Evolutionary conservation across 78 protist genomes (phyloP), one percentile per base, ranked within the genome.

Genomic region (slime mould (Dictyostelium discoideum)): DNA sequence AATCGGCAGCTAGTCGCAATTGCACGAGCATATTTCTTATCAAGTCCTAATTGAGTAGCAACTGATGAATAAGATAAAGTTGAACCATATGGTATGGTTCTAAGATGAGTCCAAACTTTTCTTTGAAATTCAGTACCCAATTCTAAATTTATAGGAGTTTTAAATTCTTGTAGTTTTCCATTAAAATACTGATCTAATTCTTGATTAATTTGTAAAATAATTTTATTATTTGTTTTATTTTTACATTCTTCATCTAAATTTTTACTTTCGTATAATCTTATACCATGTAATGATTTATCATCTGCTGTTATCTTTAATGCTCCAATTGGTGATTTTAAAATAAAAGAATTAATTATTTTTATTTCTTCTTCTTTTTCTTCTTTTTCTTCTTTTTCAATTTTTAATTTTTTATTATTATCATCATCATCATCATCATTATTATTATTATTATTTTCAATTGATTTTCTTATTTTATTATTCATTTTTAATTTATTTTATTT

Each of bases 81-180:
- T 32, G 44, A 29, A 22, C 94, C 94, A 46, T 73, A 90, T 3
- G 85, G 76, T 32, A 90, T 77, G 1, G 14, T 14, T n/a, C 10
- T 67, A 32, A 90, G 24, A 3, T 81, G 77, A 0, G 4, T 26
- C 94, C 94, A 90, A 2, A 76, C 94, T 2, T 13, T 13, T 20
- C 50, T n/a, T 72, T 90, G 94, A 44, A 90, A 90, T 5, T 67
- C 88, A 5, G 88, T 90, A 5, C 87, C 94, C 3, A 5, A 6
- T 10, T 69, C 29, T 5, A 42, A 50, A 16, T 72, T 39, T 3
- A 82, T 22, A 2, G 86, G 88, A 20, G 84, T 50, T 50, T 63
- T 60, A 82, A 90, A 90, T 9, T 82, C 86, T 32, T 18, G 3
- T 4, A 32, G 1, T 18, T 67, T 60, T 26, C 94, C 94, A 7